Evolutionary conservation across 2,329 filamentous ascomycete species (phyloP), one percentile per base, ranked within the genome.

Genomic region (Ceratocystis harringtonii): DNA sequence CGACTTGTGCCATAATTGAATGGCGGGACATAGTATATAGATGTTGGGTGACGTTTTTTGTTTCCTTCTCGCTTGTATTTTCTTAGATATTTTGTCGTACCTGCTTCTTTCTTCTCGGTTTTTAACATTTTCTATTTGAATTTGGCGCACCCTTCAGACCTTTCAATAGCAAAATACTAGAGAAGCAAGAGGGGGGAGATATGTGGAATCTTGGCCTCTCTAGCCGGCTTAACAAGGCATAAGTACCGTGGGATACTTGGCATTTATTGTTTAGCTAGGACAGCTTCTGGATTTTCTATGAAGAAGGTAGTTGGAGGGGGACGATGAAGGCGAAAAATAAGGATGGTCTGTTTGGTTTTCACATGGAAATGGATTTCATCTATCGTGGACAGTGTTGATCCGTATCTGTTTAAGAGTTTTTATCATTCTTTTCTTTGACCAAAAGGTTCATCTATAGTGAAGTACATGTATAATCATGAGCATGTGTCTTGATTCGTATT

Each of bases 241-340:
- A 41, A 52, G 66, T 67, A 67, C 63, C 65, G 66, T 67, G 66
- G 66, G 63, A 67, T 67, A 65, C 66, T 22, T 30, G 58, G 41
- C 50, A 15, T 30, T 19, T 22, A 17, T 63, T 44, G 36, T 30
- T 41, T 45, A 25, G 22, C 52, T 17, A 43, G 48, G 19, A 55
- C 52, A 10, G 36, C 41, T 65, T 61, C 45, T 43, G 44, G 28
- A 17, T 36, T 45, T 25, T 50, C 32, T 62, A n/a, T 25, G 4
- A 48, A 5, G 28, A 30, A 44, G 64, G 15, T 30, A 41, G 1
- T 8, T 30, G 5, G 25, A 45, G 17, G 25, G 12, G n/a, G 41
- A 19, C 8, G 10, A 41, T 15, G 52, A 22, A n/a, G 25, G 2
- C 36, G 17, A 36, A 36, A 15, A 44, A 61, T 30, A 61, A 44